Base-by-base conservation (phyloP, 1,284 basidiomycete species). In the Schizopora paradoxa region DNA sequence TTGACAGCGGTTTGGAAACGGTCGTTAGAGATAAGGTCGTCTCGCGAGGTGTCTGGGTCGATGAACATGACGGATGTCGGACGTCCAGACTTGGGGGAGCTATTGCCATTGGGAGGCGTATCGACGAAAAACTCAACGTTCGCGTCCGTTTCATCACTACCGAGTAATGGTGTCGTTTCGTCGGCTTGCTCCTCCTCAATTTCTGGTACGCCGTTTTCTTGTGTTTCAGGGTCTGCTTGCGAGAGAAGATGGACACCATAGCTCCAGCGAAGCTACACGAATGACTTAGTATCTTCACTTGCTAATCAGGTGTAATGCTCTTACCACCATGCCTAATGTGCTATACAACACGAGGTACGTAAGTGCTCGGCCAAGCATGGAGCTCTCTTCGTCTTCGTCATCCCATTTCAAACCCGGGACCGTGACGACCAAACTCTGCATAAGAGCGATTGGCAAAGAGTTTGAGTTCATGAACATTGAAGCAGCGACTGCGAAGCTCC, bases 271-370 rank as follows among this genome's bases (percentile, higher is more conserved):
- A 94, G 65, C 86, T 90, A 25, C 3, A 7, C 43, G 10, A 14
- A 31, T 10, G 28, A 31, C 8, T 14, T 8, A 10, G 10, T 10
- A 14, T 31, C 28, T 8, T 31, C 28, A 14, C 14, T 31, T n/a
- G n/a, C n/a, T n/a, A n/a, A n/a, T n/a, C n/a, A n/a, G n/a, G n/a
- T 6, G 18, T 13, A 32, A n/a, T 32, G 16, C 2, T 74, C 82
- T 52, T 59, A 88, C 86, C 56, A 94, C 79, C 90, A 95, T 96
- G 46, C 93, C 92, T 33, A 97, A 73, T 0, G 93, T 96, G 49
- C 88, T 92, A 63, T 93, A 94, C 14, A 96, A 71, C 5, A 95
- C 89, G 32, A 97, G 76, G 61, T 97, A 96, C 0, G 92, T 93
- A 49, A 97, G 69, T 0, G 94, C 91, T 8, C 93, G 77, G 44